Evolutionary conservation across 1,139 yeast genomes (phyloP).

Genomic region (Geotrichum reessii): DNA sequence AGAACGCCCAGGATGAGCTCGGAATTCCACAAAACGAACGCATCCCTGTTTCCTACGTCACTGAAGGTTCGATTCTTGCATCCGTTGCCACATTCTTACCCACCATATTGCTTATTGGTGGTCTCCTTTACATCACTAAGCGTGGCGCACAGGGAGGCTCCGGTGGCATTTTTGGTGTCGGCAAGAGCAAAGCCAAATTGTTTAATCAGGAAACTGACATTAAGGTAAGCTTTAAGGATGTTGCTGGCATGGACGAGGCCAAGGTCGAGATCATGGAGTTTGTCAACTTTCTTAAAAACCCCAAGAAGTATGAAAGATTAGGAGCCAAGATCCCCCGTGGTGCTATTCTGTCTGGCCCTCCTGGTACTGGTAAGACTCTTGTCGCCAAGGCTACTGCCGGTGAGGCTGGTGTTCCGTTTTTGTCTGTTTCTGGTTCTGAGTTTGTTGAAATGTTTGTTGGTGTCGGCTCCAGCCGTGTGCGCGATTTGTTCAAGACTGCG

Average conservation of each 20-base stretch:
- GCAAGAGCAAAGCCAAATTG: conserved; percentile 76
- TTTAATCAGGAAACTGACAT: conserved; percentile 90
- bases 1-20: conserved; percentile 65
- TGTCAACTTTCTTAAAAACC: conserved; percentile 84
- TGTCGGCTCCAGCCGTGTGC: conserved; percentile 95
- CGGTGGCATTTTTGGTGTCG: conserved; percentile 48
- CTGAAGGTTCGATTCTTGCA: conserved; percentile 54
- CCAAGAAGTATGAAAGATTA: conserved; percentile 79
- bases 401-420: conserved; percentile 95
- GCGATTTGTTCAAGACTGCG: conserved; percentile 89
- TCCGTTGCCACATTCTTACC: conserved; percentile 71
- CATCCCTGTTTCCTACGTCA: conserved; percentile 68
- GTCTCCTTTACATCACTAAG: conserved; percentile 68
- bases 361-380: conserved; percentile 97
- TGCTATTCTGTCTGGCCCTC: conserved; percentile 94
- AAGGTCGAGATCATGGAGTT: conserved; percentile 97
- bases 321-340: conserved; percentile 98
- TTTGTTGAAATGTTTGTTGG: conserved; percentile 99
- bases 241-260: conserved; percentile 96
- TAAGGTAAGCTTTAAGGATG: conserved; percentile 81
- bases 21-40: conserved; percentile 61
- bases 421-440: conserved; percentile 93
- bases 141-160: conserved; percentile 46
- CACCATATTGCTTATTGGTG: conserved; percentile 78
- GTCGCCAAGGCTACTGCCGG: conserved; percentile 98